Conservation (phyloP, 805 yeast species). For the Ogataea neopini region DNA sequence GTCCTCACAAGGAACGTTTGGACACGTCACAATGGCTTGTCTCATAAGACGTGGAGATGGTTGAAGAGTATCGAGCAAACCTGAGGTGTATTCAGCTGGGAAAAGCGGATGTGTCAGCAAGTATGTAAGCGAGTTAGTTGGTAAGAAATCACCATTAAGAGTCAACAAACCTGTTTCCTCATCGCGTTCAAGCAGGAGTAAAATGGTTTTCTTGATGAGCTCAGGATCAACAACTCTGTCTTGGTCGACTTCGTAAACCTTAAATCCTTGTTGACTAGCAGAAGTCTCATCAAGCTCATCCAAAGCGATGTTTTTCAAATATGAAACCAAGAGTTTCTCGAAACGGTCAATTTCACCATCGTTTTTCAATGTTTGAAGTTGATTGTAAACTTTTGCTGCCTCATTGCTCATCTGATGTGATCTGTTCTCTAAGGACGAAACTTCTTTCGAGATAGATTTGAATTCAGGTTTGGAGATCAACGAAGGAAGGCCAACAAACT, state of each 20-base stretch:
- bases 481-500: conserved; percentile 29
- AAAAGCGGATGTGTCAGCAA: conserved; percentile 85
- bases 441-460: conserved; percentile 25
- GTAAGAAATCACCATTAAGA: conserved; percentile 38
- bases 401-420: conserved; percentile 24
- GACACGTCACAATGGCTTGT: conserved; percentile 81
- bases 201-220: conserved; percentile 48
- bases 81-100: conserved; percentile 59
- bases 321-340: conserved; percentile 34
- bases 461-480: conserved; percentile 22
- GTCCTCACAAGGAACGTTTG: conserved; percentile 64
- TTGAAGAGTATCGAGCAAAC: conserved; percentile 51
- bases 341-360: conserved; percentile 31
- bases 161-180: conserved; percentile 18
- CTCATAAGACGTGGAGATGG: conserved; percentile 65
- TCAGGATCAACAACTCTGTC: conserved; percentile 65
- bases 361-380: conserved; percentile 26
- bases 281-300: conserved; percentile 24
- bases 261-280: conserved; percentile 33
- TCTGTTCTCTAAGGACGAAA: conserved; percentile 26
- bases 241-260: conserved; percentile 59
- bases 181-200: conserved; percentile 39
- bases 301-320: conserved; percentile 29
- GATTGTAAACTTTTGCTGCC: conserved; percentile 30
- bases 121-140: conserved; percentile 66